Conservation (phyloP, 2,329 filamentous ascomycete species). For the Pyrenophora tritici-repentis region DNA sequence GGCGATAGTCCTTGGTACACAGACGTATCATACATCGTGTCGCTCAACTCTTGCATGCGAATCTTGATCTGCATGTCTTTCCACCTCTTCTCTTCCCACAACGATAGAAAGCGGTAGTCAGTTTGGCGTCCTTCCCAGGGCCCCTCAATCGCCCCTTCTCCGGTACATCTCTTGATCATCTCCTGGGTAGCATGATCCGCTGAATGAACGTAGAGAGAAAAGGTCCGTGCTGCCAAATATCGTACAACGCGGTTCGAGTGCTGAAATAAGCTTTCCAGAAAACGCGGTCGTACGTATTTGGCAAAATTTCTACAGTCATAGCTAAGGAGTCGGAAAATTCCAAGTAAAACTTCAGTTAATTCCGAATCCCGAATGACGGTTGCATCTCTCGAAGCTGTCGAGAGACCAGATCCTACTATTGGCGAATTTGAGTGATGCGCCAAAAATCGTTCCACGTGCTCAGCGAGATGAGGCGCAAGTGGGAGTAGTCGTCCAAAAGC, state of each 20-base stretch:
- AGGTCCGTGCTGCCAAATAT: conserved; percentile 81
- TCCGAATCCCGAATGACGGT: conserved; percentile 7
- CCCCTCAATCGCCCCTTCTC: conserved; percentile 66
- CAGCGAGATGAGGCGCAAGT: conserved; percentile 77
- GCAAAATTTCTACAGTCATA: conserved; percentile 74
- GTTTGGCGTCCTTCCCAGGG: conserved; percentile 75
- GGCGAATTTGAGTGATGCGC: conserved; percentile 37
- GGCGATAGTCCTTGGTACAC: conserved; percentile 34
- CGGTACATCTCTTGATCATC: conserved; percentile 70
- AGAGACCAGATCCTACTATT: conserved; percentile 23
- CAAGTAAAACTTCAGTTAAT: conserved; percentile 61
- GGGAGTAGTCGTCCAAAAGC: conserved; percentile 81
- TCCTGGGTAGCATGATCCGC: conserved; percentile 78
- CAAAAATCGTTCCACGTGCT: conserved; percentile 65
- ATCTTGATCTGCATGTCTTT: conserved; percentile 23
- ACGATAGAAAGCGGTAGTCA: conserved; percentile 75
- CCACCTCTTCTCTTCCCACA: conserved; percentile 67
- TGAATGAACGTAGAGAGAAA: conserved; percentile 77
- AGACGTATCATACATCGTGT: neutral
- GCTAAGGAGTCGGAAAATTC: conserved; percentile 78
- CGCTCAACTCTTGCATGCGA: conserved; percentile 4
- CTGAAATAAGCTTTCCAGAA: conserved; percentile 71
- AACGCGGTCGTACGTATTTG: conserved; percentile 65
- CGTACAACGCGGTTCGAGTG: conserved; percentile 65
- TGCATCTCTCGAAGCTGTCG: neutral